phyloP scores from a whole-genome alignment of 148 eudicot genomes.

The Amaranthus cruentus region DNA sequence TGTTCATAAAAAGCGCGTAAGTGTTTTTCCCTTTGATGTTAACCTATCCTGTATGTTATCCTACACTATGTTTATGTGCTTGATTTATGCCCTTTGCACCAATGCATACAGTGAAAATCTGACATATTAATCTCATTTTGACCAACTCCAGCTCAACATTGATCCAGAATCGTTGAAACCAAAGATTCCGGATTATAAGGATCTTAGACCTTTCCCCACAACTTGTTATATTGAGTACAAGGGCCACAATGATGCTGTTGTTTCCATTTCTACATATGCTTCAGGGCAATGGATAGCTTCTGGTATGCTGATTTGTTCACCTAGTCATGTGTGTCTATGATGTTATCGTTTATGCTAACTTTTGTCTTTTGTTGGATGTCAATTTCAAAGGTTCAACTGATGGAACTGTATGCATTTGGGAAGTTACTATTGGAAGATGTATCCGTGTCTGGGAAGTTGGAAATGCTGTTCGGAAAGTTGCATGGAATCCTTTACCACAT shows the following conservation, averaged over 20 bases:
- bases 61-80: neutral
- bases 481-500: slow-evolving; percentile 85
- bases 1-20: slow-evolving; percentile 78
- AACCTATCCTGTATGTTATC: neutral
- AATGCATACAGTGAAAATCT: neutral
- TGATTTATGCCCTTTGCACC: neutral
- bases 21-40: slow-evolving; percentile 34
- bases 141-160: slow-evolving; percentile 58
- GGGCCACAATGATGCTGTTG: slow-evolving; percentile 83
- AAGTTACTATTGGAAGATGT: slow-evolving; percentile 89
- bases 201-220: slow-evolving; percentile 83
- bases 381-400: slow-evolving; percentile 66
- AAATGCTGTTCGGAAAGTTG: slow-evolving; percentile 58
- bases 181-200: slow-evolving; percentile 76
- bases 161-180: slow-evolving; percentile 93
- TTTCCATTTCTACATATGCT: slow-evolving; percentile 68
- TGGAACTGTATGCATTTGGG: slow-evolving; percentile 90
- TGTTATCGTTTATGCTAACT: slow-evolving; percentile 1
- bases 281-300: slow-evolving; percentile 98
- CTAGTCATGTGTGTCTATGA: neutral
- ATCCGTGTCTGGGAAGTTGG: slow-evolving; percentile 75
- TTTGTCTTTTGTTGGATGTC: neutral
- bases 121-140: neutral
- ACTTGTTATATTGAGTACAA: slow-evolving; percentile 79
- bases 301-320: slow-evolving; percentile 40